Conservation (phyloP, 495 filamentous ascomycete genomes). For the Thermothielavioides terrestris region DNA sequence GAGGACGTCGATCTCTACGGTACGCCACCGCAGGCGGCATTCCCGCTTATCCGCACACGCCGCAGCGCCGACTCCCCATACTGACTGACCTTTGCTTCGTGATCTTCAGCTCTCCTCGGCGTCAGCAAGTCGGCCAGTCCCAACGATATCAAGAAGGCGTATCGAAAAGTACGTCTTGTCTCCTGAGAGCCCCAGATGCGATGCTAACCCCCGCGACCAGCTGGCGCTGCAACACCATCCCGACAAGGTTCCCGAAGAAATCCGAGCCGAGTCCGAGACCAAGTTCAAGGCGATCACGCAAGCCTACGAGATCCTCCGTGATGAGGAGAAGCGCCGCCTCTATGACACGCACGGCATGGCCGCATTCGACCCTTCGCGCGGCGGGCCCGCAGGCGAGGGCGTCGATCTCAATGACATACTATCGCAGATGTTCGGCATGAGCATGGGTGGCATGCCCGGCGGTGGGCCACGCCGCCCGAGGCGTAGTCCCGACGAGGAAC, state of each 20-base stretch:
- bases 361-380: constrained; percentile 69
- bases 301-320: constrained; percentile 95
- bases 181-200: no score
- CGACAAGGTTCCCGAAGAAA: constrained; percentile 86
- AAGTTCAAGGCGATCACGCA: constrained; percentile 86
- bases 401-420: constrained; percentile 87
- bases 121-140: constrained; percentile 61
- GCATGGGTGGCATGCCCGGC: constrained; percentile 50
- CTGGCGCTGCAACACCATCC: constrained; percentile 84
- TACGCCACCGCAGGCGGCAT: constrained; percentile 26
- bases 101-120: constrained; percentile 58
- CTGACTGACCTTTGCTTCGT: constrained; percentile 4
- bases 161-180: constrained; percentile 66
- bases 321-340: constrained; percentile 83
- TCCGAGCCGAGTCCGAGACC: constrained; percentile 73
- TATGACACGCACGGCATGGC: constrained; percentile 94
- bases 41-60: not conserved
- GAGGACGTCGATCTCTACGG: constrained; percentile 63
- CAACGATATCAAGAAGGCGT: constrained; percentile 91
- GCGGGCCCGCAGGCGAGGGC: constrained; percentile 56
- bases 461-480: constrained; percentile 50
- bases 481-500: constrained; percentile 74
- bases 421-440: constrained; percentile 83
- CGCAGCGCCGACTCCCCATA: not conserved
- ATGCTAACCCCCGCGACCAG: constrained; percentile 41